Base-by-base conservation (phyloP, 2,329 filamentous ascomycete genomes). In the Stenocarpella maydis region DNA sequence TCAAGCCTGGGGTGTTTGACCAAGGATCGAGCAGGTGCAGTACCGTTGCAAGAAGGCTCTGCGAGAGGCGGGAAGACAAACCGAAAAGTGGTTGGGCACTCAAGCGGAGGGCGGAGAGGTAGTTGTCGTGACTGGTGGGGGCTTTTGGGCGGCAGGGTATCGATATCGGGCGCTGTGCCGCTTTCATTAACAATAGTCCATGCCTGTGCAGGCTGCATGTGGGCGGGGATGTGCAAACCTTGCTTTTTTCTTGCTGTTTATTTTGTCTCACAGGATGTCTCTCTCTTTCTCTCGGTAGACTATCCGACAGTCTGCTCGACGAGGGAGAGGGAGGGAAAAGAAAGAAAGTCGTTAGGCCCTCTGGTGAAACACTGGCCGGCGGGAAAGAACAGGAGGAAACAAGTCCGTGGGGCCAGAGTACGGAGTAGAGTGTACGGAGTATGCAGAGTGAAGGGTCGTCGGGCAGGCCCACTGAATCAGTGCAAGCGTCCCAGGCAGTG, bases 401-500 rank as follows among this genome's bases (percentile, higher is more conserved):
- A 63, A 63, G 43, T 37, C 26, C n/a, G 43, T 28, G 43, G 53
- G 43, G 43, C 58, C 34, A 49, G 43, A n/a, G n/a, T n/a, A n/a
- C n/a, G n/a, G n/a, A n/a, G n/a, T n/a, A n/a, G n/a, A n/a, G n/a
- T n/a, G n/a, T n/a, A n/a, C n/a, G n/a, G n/a, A n/a, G n/a, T n/a
- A n/a, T n/a, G 52, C 37, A 54, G 52, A 47, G 58, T 47, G 43
- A 49, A 47, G 54, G 54, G 54, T 58, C 37, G 58, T 63, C 31
- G 58, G 34, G 24, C 31, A 21, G 58, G 58, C 28, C 41, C 58
- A 49, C 58, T 63, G 58, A 63, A 63, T 63, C 58, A 63, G 58
- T 63, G 43, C 58, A 63, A 63, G 58, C 43, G 58, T 63, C 58
- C 58, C 24, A 49, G 58, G 58, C 43, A 63, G 58, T 63, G 58